These are phyloP conservation scores for Trichoderma semiorbis DNA, from an alignment of 2,329 filamentous ascomycete genomes.

Conservation along the genomic window DNA sequence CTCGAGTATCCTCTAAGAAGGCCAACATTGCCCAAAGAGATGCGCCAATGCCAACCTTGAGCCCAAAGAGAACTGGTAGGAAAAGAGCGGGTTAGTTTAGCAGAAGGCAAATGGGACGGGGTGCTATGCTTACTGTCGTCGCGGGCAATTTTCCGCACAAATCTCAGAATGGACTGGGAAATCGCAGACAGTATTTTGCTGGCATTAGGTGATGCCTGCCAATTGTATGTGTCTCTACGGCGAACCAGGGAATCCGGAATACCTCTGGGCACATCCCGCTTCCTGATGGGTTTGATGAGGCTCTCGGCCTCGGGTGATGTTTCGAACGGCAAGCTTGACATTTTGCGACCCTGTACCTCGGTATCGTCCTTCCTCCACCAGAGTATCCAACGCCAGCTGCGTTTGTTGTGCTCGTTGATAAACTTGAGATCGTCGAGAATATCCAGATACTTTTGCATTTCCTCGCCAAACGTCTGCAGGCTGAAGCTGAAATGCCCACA, in stretches of 20 bases:
- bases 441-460: constrained; percentile 74
- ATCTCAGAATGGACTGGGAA: constrained; percentile 41
- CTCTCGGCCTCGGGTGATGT: constrained; percentile 33
- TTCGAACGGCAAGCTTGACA: constrained; percentile 24
- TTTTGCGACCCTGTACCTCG: not conserved
- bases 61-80: constrained; percentile 61
- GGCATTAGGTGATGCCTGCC: constrained; percentile 44
- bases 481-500: constrained; percentile 92
- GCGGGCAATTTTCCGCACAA: constrained; percentile 42
- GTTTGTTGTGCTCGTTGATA: constrained; percentile 55
- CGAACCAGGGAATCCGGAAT: constrained; percentile 48
- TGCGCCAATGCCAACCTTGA: constrained; percentile 86
- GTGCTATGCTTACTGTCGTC: constrained; percentile 44
- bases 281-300: constrained; percentile 41
- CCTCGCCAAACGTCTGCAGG: constrained; percentile 79
- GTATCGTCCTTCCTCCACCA: constrained; percentile 57
- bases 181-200: constrained; percentile 38
- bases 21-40: constrained; percentile 79
- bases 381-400: constrained; percentile 74
- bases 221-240: constrained; percentile 46
- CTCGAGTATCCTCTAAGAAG: constrained; percentile 70
- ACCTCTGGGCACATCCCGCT: constrained; percentile 46
- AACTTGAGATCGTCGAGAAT: constrained; percentile 78
- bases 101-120: not conserved
- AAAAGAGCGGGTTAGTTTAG: not conserved